These are phyloP conservation scores for Colletotrichum musicola DNA, from an alignment of 2,329 filamentous ascomycete species.

Conservation along the genomic window DNA sequence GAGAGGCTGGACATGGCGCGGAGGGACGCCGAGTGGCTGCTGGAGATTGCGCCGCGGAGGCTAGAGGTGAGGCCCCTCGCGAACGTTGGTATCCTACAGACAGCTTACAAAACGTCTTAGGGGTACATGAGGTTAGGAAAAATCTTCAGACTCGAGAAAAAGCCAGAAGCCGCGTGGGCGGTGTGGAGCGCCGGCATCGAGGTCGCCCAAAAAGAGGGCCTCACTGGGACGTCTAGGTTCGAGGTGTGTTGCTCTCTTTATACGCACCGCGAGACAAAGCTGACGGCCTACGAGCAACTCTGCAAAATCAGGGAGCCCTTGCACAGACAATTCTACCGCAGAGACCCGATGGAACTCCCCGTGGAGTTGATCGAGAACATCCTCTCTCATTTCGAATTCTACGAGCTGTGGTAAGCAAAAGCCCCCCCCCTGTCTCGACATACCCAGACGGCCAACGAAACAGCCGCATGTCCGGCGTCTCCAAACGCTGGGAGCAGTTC, in stretches of 20 bases:
- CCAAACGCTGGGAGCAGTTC: constrained; percentile 38
- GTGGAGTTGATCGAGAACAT: constrained; percentile 53
- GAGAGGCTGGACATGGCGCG: constrained; percentile 52
- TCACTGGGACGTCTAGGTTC: constrained; percentile 48
- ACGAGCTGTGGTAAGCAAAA: constrained; percentile 35
- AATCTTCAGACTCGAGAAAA: constrained; percentile 52
- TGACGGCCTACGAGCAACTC: constrained; percentile 47
- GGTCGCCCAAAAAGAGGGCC: constrained; percentile 45
- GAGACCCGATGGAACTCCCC: constrained; percentile 52
- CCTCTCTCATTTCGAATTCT: constrained; percentile 51
- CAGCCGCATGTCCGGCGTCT: constrained; percentile 34
- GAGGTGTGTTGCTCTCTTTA: constrained; percentile 44
- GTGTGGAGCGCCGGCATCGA: constrained; percentile 55
- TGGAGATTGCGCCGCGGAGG: constrained; percentile 55
- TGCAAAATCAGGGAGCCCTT: constrained; percentile 50
- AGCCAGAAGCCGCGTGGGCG: constrained; percentile 54
- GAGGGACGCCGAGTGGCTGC: constrained; percentile 57
- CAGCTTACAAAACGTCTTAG: constrained; percentile 43
- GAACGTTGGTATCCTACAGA: background rate
- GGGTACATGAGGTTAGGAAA: constrained; percentile 59
- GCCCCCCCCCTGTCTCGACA: too few species aligned
- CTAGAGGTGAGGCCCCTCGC: constrained; percentile 48
- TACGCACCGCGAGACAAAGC: background rate
- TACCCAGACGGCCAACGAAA: background rate
- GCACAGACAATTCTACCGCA: constrained; percentile 48